phyloP scores from a whole-genome alignment of 140 eudicot genomes.

The Flaveria floridana region DNA sequence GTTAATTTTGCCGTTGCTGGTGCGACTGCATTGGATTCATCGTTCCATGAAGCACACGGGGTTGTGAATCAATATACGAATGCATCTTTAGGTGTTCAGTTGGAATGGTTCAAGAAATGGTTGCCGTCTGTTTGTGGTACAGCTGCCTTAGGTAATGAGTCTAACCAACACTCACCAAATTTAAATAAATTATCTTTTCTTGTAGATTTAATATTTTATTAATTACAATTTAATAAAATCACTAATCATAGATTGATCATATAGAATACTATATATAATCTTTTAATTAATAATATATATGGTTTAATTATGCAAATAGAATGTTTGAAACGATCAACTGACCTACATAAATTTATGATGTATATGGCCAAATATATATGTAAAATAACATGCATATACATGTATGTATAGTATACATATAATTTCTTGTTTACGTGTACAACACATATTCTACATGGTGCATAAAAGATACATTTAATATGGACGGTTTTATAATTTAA shows the following conservation, averaged over 20 bases:
- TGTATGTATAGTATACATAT: too few species aligned
- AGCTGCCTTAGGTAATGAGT: constrained; percentile 41
- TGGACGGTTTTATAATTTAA: too few species aligned
- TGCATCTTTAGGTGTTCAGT: constrained; percentile 49
- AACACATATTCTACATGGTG: too few species aligned
- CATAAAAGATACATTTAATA: too few species aligned
- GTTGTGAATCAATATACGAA: constrained; percentile 38
- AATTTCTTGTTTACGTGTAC: neutral
- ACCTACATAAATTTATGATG: neutral
- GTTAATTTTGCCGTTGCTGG: constrained; percentile 82
- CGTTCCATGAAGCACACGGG: constrained; percentile 45
- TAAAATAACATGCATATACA: too few species aligned
- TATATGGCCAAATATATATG: neutral
- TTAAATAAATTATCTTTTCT: neutral
- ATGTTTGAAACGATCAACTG: neutral
- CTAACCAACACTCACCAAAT: neutral
- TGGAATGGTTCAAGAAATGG: constrained; percentile 56
- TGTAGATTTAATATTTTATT: neutral
- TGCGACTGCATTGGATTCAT: constrained; percentile 53
- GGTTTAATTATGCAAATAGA: neutral
- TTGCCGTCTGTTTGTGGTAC: constrained; percentile 35
- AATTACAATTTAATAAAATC: neutral
- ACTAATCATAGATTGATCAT: neutral
- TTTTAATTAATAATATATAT: neutral
- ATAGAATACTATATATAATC: neutral